Evolutionary conservation across 345 rosid species (phyloP).

Genomic region (Brassica cretica): DNA sequence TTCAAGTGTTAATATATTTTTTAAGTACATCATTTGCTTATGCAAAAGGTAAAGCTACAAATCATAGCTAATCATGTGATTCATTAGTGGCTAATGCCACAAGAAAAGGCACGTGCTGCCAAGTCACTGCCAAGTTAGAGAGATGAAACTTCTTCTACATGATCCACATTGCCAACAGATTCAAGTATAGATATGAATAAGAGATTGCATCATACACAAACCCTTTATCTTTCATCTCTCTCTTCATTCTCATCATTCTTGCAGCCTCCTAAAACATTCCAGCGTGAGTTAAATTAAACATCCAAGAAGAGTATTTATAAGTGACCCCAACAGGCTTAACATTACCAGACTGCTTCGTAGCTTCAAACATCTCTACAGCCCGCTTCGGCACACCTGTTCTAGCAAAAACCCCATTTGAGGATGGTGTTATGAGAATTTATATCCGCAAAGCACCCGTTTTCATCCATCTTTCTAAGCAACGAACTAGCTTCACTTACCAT

Average conservation of each 20-base stretch:
- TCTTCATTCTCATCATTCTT: constrained; percentile 45
- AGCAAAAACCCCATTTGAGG: constrained; percentile 63
- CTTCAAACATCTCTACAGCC: constrained; percentile 61
- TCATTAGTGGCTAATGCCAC: constrained; percentile 7
- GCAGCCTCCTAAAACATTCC: constrained; percentile 93
- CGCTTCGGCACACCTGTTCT: constrained; percentile 62
- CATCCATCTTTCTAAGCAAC: constrained; percentile 72
- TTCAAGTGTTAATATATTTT: constrained; percentile 8
- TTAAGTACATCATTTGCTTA: neutral
- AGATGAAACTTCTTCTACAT: constrained; percentile 34
- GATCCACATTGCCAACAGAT: constrained; percentile 48
- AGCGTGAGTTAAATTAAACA: constrained; percentile 16
- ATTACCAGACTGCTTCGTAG: no score
- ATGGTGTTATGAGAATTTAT: constrained; percentile 76
- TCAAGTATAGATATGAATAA: constrained; percentile 40
- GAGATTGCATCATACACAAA: constrained; percentile 78
- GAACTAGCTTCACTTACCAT: constrained; percentile 78
- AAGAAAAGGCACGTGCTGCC: constrained; percentile 9
- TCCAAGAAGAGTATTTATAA: no score
- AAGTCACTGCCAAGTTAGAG: constrained; percentile 21
- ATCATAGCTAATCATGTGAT: constrained; percentile 11
- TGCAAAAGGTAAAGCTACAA: constrained; percentile 5
- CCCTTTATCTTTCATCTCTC: constrained; percentile 36
- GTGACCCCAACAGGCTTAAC: no score
- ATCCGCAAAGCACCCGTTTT: constrained; percentile 62